Evolutionary conservation across 352 stramenopile species (phyloP).

Genomic region (Phytophthora ohioensis): DNA sequence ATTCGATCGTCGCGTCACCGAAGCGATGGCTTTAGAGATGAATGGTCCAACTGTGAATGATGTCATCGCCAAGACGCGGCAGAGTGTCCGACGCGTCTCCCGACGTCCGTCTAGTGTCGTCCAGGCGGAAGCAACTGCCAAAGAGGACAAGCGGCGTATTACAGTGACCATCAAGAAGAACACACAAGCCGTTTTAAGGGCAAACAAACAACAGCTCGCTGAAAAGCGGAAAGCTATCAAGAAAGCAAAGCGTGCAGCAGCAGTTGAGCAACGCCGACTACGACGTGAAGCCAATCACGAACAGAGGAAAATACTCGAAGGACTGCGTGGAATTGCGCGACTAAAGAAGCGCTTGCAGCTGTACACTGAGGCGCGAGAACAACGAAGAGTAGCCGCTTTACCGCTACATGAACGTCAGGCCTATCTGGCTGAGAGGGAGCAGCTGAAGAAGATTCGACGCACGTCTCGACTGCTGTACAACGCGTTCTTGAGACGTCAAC

Average conservation of each 20-base stretch:
- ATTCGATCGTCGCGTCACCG: conserved; percentile 62
- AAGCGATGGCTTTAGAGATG: conserved; percentile 49
- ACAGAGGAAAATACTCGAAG: conserved; percentile 50
- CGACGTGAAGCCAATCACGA: conserved; percentile 50
- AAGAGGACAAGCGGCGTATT: conserved; percentile 38
- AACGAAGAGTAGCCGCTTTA: conserved; percentile 47
- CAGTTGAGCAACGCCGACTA: conserved; percentile 46
- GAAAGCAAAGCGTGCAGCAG: conserved; percentile 44
- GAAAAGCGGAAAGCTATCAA: conserved; percentile 55
- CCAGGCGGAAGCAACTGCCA: conserved; percentile 14
- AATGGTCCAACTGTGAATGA: conserved; percentile 30
- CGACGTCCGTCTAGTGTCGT: conserved; percentile 17
- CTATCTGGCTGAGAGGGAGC: conserved; percentile 67
- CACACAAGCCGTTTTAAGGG: conserved; percentile 56
- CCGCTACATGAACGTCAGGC: conserved; percentile 68
- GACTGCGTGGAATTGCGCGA: conserved; percentile 54
- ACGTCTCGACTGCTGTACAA: conserved; percentile 81
- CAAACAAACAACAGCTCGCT: conserved; percentile 51
- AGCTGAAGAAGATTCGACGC: conserved; percentile 69
- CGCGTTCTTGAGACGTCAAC: conserved; percentile 63
- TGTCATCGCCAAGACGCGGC: conserved; percentile 26
- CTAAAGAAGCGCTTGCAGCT: conserved; percentile 70
- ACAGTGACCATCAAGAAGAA: conserved; percentile 64
- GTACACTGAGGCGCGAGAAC: conserved; percentile 52
- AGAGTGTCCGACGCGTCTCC: conserved; percentile 34